A percentile compares a stretch with the other conserved stretches of the same genome.
Evolutionary conservation across 78 protist species (phyloP).

Genomic region (Trichosphaerium sp.): DNA sequence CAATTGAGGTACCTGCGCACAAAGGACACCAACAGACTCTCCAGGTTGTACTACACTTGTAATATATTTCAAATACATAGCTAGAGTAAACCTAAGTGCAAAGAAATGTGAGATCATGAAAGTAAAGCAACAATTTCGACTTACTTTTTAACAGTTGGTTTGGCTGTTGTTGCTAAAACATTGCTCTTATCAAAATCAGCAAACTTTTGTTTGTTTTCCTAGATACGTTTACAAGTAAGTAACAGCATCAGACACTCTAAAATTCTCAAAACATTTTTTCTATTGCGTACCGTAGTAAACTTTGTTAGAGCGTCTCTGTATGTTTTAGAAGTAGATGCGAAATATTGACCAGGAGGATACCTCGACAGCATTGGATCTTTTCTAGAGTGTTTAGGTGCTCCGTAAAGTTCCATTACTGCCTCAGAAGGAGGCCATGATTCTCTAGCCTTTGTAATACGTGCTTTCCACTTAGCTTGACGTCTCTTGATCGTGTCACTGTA

Average conservation of each 20-base stretch:
- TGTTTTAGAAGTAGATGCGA: too few species aligned
- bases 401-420: too few species aligned
- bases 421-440: background rate
- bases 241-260: background rate
- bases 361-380: too few species aligned
- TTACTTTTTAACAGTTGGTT: background rate
- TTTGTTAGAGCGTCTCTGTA: too few species aligned
- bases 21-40: constrained; percentile 78
- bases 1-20: background rate
- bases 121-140: constrained; percentile 9
- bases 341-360: too few species aligned
- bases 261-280: too few species aligned
- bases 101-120: constrained; percentile 1
- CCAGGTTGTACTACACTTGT: constrained; percentile 65
- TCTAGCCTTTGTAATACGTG: background rate
- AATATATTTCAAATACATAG: constrained; percentile 59
- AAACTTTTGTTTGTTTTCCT: background rate
- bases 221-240: background rate
- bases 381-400: too few species aligned
- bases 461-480: background rate
- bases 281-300: too few species aligned
- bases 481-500: too few species aligned
- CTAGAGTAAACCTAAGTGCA: constrained; percentile 32
- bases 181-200: background rate
- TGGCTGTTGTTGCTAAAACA: constrained; percentile 6